Evolutionary conservation across 2,329 filamentous ascomycete genomes (phyloP).

Genomic region (Alternaria brassicicola): DNA sequence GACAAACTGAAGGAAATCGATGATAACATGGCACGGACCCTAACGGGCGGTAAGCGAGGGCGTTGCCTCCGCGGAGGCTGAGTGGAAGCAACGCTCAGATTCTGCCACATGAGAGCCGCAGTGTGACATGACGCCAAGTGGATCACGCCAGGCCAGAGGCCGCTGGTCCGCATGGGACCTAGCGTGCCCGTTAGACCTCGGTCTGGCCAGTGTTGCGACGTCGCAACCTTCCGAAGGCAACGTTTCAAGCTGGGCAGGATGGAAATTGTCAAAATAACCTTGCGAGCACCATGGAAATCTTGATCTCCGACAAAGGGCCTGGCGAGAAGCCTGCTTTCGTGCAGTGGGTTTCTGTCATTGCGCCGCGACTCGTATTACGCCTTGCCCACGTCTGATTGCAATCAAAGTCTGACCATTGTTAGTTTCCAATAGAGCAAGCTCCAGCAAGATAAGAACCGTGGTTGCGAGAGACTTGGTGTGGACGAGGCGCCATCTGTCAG

Average conservation of each 20-base stretch:
- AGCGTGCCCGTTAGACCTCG: constrained; percentile 16
- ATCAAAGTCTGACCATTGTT: not conserved
- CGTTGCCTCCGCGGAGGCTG: constrained; percentile 4
- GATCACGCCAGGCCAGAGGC: constrained; percentile 22
- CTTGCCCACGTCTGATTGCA: not conserved
- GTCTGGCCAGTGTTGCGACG: constrained; percentile 28
- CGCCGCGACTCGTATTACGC: not conserved
- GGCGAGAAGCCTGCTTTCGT: not conserved
- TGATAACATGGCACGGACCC: constrained; percentile 13
- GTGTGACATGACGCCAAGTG: constrained; percentile 32
- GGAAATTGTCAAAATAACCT: constrained; percentile 7
- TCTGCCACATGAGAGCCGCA: constrained; percentile 36
- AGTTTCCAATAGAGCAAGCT: constrained; percentile 3
- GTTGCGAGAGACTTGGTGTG: constrained; percentile 8
- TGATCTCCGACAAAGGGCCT: not conserved
- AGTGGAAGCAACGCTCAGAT: constrained; percentile 24
- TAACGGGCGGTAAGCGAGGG: constrained; percentile 28
- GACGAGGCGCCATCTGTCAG: constrained; percentile 14
- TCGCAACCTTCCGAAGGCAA: constrained; percentile 12
- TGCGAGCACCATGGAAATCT: constrained; percentile 7
- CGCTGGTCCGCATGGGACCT: constrained; percentile 29
- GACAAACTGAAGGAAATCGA: constrained; percentile 35
- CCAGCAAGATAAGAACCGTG: constrained; percentile 15
- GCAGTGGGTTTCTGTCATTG: not conserved
- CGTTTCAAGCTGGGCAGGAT: constrained; percentile 29